Percentiles rank a stretch among this genome's conserved stretches.
Conservation (phyloP, 257 asterid species). For the Nicotiana otophora region DNA sequence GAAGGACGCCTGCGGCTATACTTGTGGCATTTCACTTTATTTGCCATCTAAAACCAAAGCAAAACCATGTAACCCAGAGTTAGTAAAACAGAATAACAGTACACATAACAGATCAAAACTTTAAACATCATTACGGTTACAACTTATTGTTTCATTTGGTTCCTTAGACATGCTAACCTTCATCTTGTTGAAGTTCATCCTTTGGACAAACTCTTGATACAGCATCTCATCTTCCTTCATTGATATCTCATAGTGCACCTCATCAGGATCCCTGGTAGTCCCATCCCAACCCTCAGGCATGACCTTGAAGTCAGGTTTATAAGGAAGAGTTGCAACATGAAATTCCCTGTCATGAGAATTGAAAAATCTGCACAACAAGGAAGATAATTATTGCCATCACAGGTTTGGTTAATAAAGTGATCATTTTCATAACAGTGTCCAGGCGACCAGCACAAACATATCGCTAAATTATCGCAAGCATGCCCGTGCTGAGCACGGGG, state of each 20-base stretch:
- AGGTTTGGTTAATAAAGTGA: neutral
- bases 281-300: conserved; percentile 99
- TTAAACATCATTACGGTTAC: neutral
- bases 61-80: neutral
- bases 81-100: neutral
- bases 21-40: conserved; percentile 73
- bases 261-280: conserved; percentile 89
- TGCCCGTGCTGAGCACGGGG: neutral
- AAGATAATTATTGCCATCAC: neutral
- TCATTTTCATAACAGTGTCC: neutral
- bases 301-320: conserved; percentile 91
- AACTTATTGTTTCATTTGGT: neutral
- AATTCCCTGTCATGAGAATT: conserved; percentile 78
- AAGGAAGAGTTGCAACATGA: conserved; percentile 87
- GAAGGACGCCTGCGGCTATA: conserved; percentile 91
- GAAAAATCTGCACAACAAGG: conserved; percentile 55
- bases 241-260: conserved; percentile 92
- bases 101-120: neutral
- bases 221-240: conserved; percentile 88
- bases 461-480: neutral
- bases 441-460: neutral
- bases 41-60: conserved; percentile 41
- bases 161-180: conserved; percentile 38
- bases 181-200: conserved; percentile 79
- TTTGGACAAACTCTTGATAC: conserved; percentile 79